Evolutionary conservation across 805 yeast genomes (phyloP).

Genomic region (Yamadazyma sp.): DNA sequence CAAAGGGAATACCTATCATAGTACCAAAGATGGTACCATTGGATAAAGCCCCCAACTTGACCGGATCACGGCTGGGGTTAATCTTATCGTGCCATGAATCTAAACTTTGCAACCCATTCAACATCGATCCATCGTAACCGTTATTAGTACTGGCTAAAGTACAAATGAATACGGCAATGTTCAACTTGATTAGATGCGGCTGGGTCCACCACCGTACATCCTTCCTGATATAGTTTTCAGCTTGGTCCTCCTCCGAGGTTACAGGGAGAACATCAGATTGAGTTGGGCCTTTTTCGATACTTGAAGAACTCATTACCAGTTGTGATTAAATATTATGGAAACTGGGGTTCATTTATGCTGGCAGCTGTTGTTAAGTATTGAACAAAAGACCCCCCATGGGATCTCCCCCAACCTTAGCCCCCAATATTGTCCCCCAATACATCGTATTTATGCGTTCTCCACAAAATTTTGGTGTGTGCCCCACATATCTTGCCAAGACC

Average conservation of each 20-base stretch:
- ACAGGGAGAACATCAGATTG: background rate
- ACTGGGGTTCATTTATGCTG: background rate
- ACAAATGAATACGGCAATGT: constrained; percentile 36
- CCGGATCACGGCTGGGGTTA: constrained; percentile 30
- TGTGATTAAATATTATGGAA: too few relatives aligned
- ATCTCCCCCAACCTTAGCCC: constrained; percentile 1
- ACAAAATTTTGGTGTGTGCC: too few relatives aligned
- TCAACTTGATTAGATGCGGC: constrained; percentile 38
- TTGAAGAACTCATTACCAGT: constrained; percentile 12
- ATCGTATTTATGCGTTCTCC: too few relatives aligned
- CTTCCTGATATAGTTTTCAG: constrained; percentile 16
- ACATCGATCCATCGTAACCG: constrained; percentile 49
- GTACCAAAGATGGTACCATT: constrained; percentile 45
- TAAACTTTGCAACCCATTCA: constrained; percentile 51
- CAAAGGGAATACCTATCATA: constrained; percentile 29
- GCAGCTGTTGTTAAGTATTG: too few relatives aligned
- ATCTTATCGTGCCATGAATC: constrained; percentile 42
- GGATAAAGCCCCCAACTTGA: constrained; percentile 39
- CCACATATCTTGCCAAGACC: too few relatives aligned
- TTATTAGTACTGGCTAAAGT: constrained; percentile 47
- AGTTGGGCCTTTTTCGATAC: constrained; percentile 13
- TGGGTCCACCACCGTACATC: constrained; percentile 32
- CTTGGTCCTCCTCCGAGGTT: constrained; percentile 6
- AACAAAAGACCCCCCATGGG: background rate
- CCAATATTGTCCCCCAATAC: constrained; percentile 1